A percentile compares a stretch with the other conserved stretches of the same genome.
Conservation (phyloP, 345 rosid genomes). For the Dipteronia dyeriana region DNA sequence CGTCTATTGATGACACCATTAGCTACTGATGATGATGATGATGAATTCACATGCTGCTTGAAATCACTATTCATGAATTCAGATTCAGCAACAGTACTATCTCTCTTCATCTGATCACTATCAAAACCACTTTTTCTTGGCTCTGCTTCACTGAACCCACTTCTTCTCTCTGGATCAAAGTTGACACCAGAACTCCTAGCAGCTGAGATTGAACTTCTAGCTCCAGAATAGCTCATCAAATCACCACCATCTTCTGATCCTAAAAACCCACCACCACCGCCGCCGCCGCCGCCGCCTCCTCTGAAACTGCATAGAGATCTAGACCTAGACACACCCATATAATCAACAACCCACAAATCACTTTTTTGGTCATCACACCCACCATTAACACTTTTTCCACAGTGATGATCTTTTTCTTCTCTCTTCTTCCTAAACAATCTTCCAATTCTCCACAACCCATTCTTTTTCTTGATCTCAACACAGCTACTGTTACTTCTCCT, state of each 20-base stretch:
- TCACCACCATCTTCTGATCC: constrained; percentile 76
- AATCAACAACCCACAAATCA: constrained; percentile 81
- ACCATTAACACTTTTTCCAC: constrained; percentile 33
- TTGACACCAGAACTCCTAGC: constrained; percentile 87
- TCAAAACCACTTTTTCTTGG: constrained; percentile 52
- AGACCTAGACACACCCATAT: constrained; percentile 73
- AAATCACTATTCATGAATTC: constrained; percentile 23
- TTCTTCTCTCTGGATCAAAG: constrained; percentile 74
- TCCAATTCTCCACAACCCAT: constrained; percentile 76
- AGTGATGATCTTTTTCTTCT: constrained; percentile 31
- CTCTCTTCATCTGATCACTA: constrained; percentile 35
- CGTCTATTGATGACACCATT: constrained; percentile 42
- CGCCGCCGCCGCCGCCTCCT: constrained; percentile 49
- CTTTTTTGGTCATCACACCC: constrained; percentile 53
- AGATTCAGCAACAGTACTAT: constrained; percentile 32
- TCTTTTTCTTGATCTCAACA: constrained; percentile 81
- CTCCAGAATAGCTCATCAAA: constrained; percentile 53
- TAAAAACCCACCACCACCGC: constrained; percentile 38
- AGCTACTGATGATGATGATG: constrained; percentile 1
- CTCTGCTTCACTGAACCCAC: constrained; percentile 75
- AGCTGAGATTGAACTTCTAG: constrained; percentile 64
- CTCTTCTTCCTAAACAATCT: constrained; percentile 70
- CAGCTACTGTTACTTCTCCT: constrained; percentile 88
- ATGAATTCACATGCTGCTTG: not conserved
- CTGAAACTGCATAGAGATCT: constrained; percentile 92